Evolutionary conservation across 306 rosid genomes (phyloP).

Genomic region (Castanea crenata): DNA sequence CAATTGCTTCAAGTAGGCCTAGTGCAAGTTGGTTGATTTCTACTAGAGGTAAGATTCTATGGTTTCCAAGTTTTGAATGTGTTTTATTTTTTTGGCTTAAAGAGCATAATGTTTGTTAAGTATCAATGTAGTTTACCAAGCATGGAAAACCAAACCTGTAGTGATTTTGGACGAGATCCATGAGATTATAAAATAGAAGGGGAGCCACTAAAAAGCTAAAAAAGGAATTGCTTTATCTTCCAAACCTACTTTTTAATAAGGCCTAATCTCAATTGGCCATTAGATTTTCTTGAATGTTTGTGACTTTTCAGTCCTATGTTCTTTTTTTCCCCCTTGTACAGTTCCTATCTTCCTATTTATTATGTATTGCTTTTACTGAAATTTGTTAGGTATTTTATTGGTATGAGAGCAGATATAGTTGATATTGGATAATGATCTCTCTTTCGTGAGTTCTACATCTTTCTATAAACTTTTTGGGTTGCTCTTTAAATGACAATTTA

Average conservation of each 20-base stretch:
- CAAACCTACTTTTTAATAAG: neutral
- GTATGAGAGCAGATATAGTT: neutral
- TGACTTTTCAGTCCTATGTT: neutral
- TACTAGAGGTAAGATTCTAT: conserved; percentile 29
- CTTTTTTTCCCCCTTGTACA: neutral
- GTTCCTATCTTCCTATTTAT: neutral
- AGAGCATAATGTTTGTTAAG: neutral
- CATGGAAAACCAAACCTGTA: neutral
- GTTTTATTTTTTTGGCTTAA: neutral
- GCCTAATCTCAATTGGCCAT: neutral
- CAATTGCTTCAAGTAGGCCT: conserved; percentile 19
- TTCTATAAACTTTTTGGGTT: neutral
- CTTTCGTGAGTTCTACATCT: neutral
- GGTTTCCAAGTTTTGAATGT: neutral
- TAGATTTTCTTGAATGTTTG: neutral
- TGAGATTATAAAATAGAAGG: neutral
- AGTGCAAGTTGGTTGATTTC: conserved; percentile 25
- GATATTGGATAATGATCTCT: neutral
- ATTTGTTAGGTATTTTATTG: neutral
- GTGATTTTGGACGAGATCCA: neutral
- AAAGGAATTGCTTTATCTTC: neutral
- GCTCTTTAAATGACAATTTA: neutral
- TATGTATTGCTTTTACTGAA: neutral
- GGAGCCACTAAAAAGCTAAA: neutral
- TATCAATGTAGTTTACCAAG: neutral